Conservation (phyloP, 176 grass and related monocot species). For the Dendrocalamus sinicus region DNA sequence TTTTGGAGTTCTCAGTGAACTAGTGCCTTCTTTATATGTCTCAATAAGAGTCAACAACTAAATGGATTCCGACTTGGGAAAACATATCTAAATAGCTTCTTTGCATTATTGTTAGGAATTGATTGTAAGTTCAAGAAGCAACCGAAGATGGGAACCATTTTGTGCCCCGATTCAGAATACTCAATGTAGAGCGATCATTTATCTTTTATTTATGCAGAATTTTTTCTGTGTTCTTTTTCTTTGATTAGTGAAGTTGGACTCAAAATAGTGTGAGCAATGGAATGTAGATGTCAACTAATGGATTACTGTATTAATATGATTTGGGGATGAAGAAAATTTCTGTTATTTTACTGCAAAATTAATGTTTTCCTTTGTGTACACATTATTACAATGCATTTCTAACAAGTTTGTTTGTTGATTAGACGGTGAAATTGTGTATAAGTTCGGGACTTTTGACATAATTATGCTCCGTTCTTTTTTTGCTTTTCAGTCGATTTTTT, state of each 20-base stretch:
- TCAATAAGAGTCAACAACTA: too few species aligned
- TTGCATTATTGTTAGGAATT: not conserved
- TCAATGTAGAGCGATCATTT: not conserved
- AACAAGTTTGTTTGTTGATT: not conserved
- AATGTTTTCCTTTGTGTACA: not conserved
- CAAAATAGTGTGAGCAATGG: not conserved
- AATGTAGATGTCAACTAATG: not conserved
- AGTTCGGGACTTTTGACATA: not conserved
- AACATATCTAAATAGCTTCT: not conserved
- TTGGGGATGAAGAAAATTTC: not conserved
- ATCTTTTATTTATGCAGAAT: not conserved
- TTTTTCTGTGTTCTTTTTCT: not conserved
- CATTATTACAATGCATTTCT: not conserved
- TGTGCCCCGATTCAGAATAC: not conserved
- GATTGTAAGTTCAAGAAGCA: not conserved
- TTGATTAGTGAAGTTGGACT: not conserved
- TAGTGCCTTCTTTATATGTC: too few species aligned
- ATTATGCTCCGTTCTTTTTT: not conserved
- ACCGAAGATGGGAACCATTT: not conserved
- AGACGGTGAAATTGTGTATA: not conserved
- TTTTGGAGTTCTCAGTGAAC: too few species aligned
- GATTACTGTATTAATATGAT: not conserved
- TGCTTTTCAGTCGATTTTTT: too few species aligned
- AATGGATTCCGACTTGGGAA: too few species aligned
- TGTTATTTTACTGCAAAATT: not conserved